Evolutionary conservation across 352 stramenopile species (phyloP), one percentile per base, ranked within the genome.

Genomic region (Phytophthora nicotianae): DNA sequence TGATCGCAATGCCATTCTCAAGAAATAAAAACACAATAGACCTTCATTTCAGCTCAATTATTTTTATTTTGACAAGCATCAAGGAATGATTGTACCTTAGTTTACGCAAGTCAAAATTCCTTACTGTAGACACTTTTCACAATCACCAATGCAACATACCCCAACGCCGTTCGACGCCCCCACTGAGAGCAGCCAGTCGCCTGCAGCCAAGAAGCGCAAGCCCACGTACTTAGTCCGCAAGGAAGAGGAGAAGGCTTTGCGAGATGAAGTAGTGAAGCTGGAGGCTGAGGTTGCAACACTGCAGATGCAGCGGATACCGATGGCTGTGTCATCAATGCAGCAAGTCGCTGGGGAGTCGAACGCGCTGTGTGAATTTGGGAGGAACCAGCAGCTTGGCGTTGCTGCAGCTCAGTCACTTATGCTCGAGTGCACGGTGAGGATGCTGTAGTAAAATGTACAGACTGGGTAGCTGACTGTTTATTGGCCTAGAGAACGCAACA

Each of bases 341-440:
- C 35, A 33, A 21, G 16, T 27, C 6, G 32, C 29, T 27, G 26
- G 32, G 5, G 29, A 63, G 27, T 49, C 26, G 16, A 68, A 63
- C 17, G 29, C 48, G 16, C 41, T 71, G 23, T 5, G 11, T 1
- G 35, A 56, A 13, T 21, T 32, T 9, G 9, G 43, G 7, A 51
- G 19, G 14, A 57, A 53, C 16, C 57, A 69, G 48, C 62, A 75
- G 20, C 46, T 72, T 11, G 56, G 42, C 10, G 27, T 75, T 17
- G 67, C 67, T 8, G 50, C 27, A 21, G 58, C 67, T 9, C 67
- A 75, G 42, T 68, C 67, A 26, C 46, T 75, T 29, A 13, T 75
- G 21, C 49, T 57, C 10, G 56, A 72, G 38, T 58, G 57, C 17
- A 17, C 62, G 14, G 67, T 70, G 41, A 58, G 24, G 29, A 23